phyloP scores from a whole-genome alignment of 371 early-diverging fungal genomes.

The Syncephalis plumigaleata region DNA sequence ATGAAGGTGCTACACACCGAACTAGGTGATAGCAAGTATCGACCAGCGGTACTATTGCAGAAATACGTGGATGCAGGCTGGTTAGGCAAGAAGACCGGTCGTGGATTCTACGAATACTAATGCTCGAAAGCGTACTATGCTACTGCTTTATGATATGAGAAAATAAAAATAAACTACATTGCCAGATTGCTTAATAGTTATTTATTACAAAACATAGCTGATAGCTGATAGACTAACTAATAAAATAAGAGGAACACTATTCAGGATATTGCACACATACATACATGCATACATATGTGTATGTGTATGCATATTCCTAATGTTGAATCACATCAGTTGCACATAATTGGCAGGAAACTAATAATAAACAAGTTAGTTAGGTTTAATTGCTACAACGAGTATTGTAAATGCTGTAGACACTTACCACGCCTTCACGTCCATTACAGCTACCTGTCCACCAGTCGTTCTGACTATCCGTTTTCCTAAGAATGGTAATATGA shows the following conservation, averaged over 20 bases:
- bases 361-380: conserved; percentile 1
- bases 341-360: conserved; percentile 74
- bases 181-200: background rate
- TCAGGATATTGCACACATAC: too few relatives aligned
- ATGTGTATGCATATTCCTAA: too few relatives aligned
- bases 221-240: background rate
- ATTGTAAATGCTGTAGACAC: conserved; percentile 4
- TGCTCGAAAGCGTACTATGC: too few relatives aligned
- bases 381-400: too few relatives aligned
- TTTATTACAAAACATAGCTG: background rate
- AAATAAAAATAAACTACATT: background rate
- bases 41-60: conserved; percentile 78
- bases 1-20: conserved; percentile 86
- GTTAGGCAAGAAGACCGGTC: conserved; percentile 83
- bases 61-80: conserved; percentile 96
- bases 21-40: conserved; percentile 93
- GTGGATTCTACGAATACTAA: conserved; percentile 75
- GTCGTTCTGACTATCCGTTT: conserved; percentile 43
- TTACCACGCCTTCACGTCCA: conserved; percentile 39
- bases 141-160: too few relatives aligned
- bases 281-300: too few relatives aligned
- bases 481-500: conserved; percentile 40
- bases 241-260: background rate
- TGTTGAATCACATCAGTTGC: conserved; percentile 12
- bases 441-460: conserved; percentile 67